These are phyloP conservation scores for Blastomyces silverae DNA, from an alignment of 2,329 filamentous ascomycete species.

Conservation along the genomic window DNA sequence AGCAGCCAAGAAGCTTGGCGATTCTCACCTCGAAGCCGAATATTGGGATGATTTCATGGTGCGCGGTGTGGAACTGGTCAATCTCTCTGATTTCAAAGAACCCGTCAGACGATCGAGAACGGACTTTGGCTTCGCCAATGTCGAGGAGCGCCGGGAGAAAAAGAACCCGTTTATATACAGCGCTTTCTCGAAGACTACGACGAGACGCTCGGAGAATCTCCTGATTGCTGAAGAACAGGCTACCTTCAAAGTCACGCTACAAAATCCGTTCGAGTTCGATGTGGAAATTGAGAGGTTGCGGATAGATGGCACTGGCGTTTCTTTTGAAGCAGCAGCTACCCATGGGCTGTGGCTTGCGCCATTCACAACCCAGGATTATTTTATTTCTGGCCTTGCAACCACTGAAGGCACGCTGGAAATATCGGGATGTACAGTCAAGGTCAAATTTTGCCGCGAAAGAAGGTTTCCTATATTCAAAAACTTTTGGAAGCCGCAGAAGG, in stretches of 20 bases:
- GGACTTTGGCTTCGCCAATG: constrained; percentile 44
- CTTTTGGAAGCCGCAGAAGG: constrained; percentile 64
- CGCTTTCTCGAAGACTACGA: constrained; percentile 68
- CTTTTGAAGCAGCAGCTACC: constrained; percentile 59
- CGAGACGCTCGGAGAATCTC: constrained; percentile 54
- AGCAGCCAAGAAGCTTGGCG: constrained; percentile 67
- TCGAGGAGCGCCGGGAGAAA: constrained; percentile 35
- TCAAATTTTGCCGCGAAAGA: constrained; percentile 73
- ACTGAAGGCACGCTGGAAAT: constrained; percentile 63
- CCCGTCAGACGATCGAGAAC: constrained; percentile 58
- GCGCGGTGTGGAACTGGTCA: constrained; percentile 64
- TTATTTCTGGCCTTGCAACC: constrained; percentile 61
- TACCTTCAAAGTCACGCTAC: constrained; percentile 72
- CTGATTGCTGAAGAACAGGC: constrained; percentile 73
- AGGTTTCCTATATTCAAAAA: constrained; percentile 76
- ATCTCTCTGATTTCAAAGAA: constrained; percentile 52
- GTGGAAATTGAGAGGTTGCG: constrained; percentile 77
- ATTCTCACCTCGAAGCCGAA: constrained; percentile 64
- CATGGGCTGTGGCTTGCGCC: constrained; percentile 67
- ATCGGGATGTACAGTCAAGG: constrained; percentile 69
- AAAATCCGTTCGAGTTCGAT: constrained; percentile 92
- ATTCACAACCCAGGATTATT: constrained; percentile 72
- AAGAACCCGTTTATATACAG: constrained; percentile 91
- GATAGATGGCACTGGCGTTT: constrained; percentile 65
- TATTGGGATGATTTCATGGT: constrained; percentile 98